phyloP scores from a whole-genome alignment of 202 grass and related monocot species.

The Eragrostis tef region DNA sequence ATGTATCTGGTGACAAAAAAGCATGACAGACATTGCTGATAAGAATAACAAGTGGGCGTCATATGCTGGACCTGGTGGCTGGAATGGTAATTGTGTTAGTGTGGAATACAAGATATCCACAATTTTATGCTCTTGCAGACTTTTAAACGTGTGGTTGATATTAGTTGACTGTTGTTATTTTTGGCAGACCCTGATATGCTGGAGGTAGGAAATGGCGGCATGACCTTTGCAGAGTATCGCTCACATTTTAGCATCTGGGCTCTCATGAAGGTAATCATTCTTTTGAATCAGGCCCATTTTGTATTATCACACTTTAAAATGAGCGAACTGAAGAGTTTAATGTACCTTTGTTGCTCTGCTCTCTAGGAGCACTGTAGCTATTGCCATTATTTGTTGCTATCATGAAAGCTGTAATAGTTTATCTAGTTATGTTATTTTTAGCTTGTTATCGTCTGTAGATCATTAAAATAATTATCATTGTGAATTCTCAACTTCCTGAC shows the following conservation, averaged over 20 bases:
- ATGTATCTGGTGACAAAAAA: conserved; percentile 50
- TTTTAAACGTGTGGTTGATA: not conserved
- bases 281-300: not conserved
- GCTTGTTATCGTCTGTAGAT: not conserved
- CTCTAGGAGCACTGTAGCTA: not conserved
- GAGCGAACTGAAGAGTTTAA: conserved; percentile 7
- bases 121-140: not conserved
- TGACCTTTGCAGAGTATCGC: conserved; percentile 81
- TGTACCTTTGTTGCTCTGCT: not conserved
- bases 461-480: not conserved
- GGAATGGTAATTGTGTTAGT: conserved; percentile 82
- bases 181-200: conserved; percentile 89
- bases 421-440: not conserved
- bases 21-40: conserved; percentile 93
- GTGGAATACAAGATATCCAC: not conserved
- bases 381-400: not conserved
- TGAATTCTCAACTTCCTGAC: not conserved
- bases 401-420: not conserved
- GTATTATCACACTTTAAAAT: not conserved
- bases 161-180: conserved; percentile 1
- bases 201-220: conserved; percentile 90
- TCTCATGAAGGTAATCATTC: conserved; percentile 79
- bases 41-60: conserved; percentile 96
- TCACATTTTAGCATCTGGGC: conserved; percentile 99
- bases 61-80: conserved; percentile 94